Evolutionary conservation across 176 grass and related monocot species (phyloP).

Genomic region (Triticum dicoccoides): DNA sequence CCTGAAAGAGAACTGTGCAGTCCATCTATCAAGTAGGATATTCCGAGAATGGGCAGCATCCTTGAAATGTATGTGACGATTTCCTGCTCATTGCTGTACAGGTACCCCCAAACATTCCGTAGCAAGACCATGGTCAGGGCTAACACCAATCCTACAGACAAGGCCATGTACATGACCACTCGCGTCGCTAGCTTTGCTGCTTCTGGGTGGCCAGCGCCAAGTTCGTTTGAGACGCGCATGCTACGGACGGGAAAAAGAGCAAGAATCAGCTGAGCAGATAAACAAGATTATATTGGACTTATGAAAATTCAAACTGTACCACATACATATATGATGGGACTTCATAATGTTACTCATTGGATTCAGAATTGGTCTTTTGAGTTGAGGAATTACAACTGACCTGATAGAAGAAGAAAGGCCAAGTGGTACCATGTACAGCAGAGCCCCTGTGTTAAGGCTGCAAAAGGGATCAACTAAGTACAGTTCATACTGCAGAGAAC

Average conservation of each 20-base stretch:
- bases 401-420: slow-evolving; percentile 28
- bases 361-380: not conserved
- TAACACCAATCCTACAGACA: slow-evolving; percentile 12
- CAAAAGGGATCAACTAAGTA: not conserved
- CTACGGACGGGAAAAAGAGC: not conserved
- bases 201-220: slow-evolving; percentile 14
- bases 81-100: slow-evolving; percentile 34
- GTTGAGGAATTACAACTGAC: not conserved
- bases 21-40: slow-evolving; percentile 25
- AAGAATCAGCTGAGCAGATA: not conserved
- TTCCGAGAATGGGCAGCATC: slow-evolving; percentile 33
- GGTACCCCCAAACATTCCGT: slow-evolving; percentile 21
- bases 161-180: slow-evolving; percentile 33
- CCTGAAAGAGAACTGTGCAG: slow-evolving; percentile 35
- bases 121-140: slow-evolving; percentile 26
- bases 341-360: too few relatives aligned
- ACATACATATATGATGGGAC: too few relatives aligned
- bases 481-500: not conserved
- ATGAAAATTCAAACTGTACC: too few relatives aligned
- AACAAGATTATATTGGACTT: not conserved
- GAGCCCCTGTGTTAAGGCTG: slow-evolving; percentile 35
- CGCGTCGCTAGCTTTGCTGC: slow-evolving; percentile 17
- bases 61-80: slow-evolving; percentile 23
- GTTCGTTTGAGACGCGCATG: slow-evolving; percentile 24
- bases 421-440: slow-evolving; percentile 33